A percentile compares a stretch with the other conserved stretches of the same genome.
phyloP scores from a whole-genome alignment of 495 filamentous ascomycete species.

The Cercophora samala region DNA sequence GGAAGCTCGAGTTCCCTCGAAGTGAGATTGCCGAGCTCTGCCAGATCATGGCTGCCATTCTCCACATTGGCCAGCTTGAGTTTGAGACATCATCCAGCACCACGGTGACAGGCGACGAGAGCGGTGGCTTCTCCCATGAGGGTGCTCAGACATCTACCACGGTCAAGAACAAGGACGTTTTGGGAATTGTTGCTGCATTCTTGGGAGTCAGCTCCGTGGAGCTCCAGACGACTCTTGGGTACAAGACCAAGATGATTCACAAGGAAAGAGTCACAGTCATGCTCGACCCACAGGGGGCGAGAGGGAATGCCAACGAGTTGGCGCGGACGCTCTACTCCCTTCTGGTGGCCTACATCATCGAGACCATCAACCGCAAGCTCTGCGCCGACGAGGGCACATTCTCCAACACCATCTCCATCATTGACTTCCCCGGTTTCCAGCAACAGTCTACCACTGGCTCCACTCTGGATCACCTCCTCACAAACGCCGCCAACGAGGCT shows the following conservation, averaged over 20 bases:
- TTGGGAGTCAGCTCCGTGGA: conserved; percentile 75
- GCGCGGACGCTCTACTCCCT: conserved; percentile 94
- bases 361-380: conserved; percentile 83
- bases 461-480: conserved; percentile 85
- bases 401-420: conserved; percentile 86
- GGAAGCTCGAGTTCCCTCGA: conserved; percentile 90
- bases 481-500: conserved; percentile 87
- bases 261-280: conserved; percentile 95
- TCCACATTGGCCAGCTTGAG: conserved; percentile 94
- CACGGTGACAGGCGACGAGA: conserved; percentile 76
- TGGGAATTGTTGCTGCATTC: conserved; percentile 85
- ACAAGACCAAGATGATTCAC: conserved; percentile 92
- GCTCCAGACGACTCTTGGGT: conserved; percentile 82
- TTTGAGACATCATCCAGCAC: conserved; percentile 80
- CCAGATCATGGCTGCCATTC: conserved; percentile 83
- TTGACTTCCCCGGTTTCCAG: conserved; percentile 95
- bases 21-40: conserved; percentile 95
- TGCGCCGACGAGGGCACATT: conserved; percentile 87
- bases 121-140: conserved; percentile 93
- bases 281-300: conserved; percentile 87
- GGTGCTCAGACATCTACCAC: conserved; percentile 80
- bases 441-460: conserved; percentile 79
- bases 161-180: conserved; percentile 89
- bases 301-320: conserved; percentile 88
- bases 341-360: conserved; percentile 87